Conservation (phyloP, 352 stramenopile species). For the Globisporangium paroecandrum region DNA sequence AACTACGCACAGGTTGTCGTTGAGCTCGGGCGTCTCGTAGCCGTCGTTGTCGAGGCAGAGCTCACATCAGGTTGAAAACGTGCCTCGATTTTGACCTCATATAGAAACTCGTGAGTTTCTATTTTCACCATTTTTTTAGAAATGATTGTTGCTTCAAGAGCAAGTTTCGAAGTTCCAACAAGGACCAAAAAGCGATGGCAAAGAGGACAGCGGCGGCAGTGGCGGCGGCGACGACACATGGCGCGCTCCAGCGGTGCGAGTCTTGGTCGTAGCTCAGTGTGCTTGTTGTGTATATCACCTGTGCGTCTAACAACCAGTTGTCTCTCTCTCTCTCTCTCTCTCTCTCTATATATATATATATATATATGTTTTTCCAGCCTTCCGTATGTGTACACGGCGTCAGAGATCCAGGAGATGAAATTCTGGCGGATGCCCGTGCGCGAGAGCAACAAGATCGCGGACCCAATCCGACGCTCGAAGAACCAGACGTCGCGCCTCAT, state of each 20-base stretch:
- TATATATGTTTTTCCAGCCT: conserved; percentile 38
- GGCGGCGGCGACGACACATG: conserved; percentile 45
- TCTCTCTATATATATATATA: no score
- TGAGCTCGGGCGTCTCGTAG: conserved; percentile 11
- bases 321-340: not conserved
- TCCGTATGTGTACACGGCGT: conserved; percentile 76
- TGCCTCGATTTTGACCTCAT: no score
- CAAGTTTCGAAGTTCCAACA: no score
- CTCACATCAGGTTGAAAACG: conserved; percentile 17
- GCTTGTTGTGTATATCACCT: not conserved
- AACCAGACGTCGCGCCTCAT: conserved; percentile 82
- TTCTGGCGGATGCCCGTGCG: conserved; percentile 71
- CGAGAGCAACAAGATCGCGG: conserved; percentile 76
- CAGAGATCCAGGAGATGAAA: conserved; percentile 86
- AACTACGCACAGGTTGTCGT: conserved; percentile 79
- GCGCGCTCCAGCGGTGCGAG: conserved; percentile 62
- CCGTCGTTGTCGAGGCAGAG: conserved; percentile 85
- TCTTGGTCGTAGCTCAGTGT: not conserved
- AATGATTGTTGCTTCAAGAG: no score
- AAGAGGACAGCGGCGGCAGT: conserved; percentile 23
- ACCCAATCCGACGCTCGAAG: conserved; percentile 77
- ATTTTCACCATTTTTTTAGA: no score
- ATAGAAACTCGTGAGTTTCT: no score
- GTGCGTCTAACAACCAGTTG: not conserved
- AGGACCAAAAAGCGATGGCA: conserved; percentile 11